Conservation (phyloP, 768 basidiomycete species). For the Xerocomellus chrysenteron region DNA sequence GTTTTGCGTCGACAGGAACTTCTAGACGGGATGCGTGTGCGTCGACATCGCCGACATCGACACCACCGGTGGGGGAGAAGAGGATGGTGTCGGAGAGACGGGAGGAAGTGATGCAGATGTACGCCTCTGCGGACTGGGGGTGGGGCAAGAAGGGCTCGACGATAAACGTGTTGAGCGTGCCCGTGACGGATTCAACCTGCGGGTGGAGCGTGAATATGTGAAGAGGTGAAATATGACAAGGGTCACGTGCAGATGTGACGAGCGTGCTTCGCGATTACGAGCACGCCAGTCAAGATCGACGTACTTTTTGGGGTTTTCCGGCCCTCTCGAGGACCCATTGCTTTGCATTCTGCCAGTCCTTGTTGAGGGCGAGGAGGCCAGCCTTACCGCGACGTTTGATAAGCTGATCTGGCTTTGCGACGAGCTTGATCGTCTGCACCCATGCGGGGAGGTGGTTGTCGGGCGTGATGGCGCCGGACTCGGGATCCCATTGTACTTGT, state of each 20-base stretch:
- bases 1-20: constrained; percentile 61
- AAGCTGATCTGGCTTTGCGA: constrained; percentile 96
- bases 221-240: not conserved
- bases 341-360: constrained; percentile 84
- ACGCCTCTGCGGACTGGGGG: constrained; percentile 91
- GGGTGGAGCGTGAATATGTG: constrained; percentile 15
- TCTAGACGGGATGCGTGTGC: constrained; percentile 91
- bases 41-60: constrained; percentile 98
- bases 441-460: constrained; percentile 68
- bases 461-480: constrained; percentile 57
- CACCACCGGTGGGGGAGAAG: constrained; percentile 98
- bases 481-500: constrained; percentile 83
- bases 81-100: constrained; percentile 95
- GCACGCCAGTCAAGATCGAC: constrained; percentile 5
- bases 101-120: constrained; percentile 95
- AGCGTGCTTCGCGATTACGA: constrained; percentile 14
- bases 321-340: constrained; percentile 86
- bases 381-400: constrained; percentile 99
- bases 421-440: constrained; percentile 85
- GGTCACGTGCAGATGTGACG: constrained; percentile 27
- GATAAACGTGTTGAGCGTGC: constrained; percentile 96
- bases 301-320: constrained; percentile 84
- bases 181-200: constrained; percentile 91
- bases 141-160: constrained; percentile 99
- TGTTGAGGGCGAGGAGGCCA: constrained; percentile 92